Conservation (phyloP, 768 basidiomycete genomes). For the Paxillus rubicundulus region DNA sequence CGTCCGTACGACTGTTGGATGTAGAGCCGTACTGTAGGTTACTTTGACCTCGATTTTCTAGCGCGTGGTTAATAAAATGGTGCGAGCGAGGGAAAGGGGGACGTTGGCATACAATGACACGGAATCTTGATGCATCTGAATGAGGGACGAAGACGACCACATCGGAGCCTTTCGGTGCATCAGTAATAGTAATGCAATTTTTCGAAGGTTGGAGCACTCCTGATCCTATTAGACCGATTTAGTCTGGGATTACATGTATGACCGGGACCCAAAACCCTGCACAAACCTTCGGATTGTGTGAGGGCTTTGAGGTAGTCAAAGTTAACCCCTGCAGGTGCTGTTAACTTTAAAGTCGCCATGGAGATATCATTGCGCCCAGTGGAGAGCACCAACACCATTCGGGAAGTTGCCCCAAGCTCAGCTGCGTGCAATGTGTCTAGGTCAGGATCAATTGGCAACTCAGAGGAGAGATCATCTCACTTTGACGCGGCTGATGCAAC, state of each 20-base stretch:
- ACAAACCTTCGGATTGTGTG: conserved; percentile 36
- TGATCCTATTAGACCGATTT: conserved; percentile 16
- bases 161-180: conserved; percentile 46
- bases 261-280: conserved; percentile 10
- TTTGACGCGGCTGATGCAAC: conserved; percentile 52
- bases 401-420: conserved; percentile 58
- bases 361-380: conserved; percentile 69
- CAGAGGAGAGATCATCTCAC: conserved; percentile 20
- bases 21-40: conserved; percentile 60
- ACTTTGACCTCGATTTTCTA: conserved; percentile 70
- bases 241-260: neutral
- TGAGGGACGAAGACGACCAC: conserved; percentile 61
- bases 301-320: conserved; percentile 44
- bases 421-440: conserved; percentile 40
- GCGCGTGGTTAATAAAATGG: conserved; percentile 1
- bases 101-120: conserved; percentile 51
- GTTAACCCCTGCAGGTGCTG: conserved; percentile 51
- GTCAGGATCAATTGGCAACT: conserved; percentile 7
- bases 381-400: conserved; percentile 53
- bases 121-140: conserved; percentile 58
- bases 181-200: conserved; percentile 44
- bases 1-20: conserved; percentile 52
- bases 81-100: neutral
- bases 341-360: conserved; percentile 51
- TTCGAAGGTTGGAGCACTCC: conserved; percentile 38